phyloP scores from a whole-genome alignment of 495 filamentous ascomycete genomes.

The Penicillium flavigenum region DNA sequence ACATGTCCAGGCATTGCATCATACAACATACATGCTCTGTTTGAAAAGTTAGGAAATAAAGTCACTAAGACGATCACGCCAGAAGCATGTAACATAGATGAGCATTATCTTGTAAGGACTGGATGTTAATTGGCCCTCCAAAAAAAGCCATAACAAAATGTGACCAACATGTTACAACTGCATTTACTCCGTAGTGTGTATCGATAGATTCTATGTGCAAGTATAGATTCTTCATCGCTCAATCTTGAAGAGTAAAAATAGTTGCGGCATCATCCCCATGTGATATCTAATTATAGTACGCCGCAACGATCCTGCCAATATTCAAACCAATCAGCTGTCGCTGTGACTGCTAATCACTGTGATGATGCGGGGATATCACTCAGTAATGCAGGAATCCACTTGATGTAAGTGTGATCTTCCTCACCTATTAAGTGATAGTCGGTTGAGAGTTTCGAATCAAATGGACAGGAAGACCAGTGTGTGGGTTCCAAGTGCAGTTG shows the following conservation, averaged over 20 bases:
- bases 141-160: not conserved
- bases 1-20: not conserved
- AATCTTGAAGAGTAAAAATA: not conserved
- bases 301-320: not conserved
- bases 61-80: not conserved
- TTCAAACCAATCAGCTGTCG: not conserved
- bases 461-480: not conserved
- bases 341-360: conserved; percentile 6
- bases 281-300: conserved; percentile 2
- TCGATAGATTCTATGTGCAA: too few species aligned
- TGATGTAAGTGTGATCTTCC: not conserved
- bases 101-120: not conserved
- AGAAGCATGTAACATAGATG: not conserved
- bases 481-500: conserved; percentile 1
- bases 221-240: not conserved
- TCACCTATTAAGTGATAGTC: not conserved
- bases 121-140: not conserved
- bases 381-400: not conserved
- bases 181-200: not conserved
- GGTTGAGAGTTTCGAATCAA: not conserved
- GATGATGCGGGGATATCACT: conserved; percentile 6
- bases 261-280: not conserved
- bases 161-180: not conserved
- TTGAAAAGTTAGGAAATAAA: not conserved
- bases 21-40: not conserved